Base-by-base conservation (phyloP, 495 filamentous ascomycete species). In the Xylaria cubensis region DNA sequence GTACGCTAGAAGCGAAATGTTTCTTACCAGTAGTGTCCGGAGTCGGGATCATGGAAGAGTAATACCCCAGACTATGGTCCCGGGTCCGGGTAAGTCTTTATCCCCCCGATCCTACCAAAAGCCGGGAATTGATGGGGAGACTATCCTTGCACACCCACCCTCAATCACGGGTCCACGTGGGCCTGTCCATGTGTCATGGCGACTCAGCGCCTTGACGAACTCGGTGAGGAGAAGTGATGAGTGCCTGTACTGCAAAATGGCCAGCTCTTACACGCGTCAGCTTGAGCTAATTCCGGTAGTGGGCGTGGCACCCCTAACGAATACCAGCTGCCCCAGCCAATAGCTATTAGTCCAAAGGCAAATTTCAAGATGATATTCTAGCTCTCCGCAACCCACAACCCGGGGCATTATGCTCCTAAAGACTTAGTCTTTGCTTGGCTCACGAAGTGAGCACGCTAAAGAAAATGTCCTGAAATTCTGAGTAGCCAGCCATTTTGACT, bases 81-180 rank as follows among this genome's bases (percentile, higher is more conserved):
- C n/a, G 26, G 13, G 5, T 17, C 65, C 50, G 65, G 32, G 32
- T 67, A 67, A 67, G 65, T 67, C 19, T 67, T 67, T 67, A 67
- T 67, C 65, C 36, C 29, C 50, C 19, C 34, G 2, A 41, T 50
- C 34, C 34, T 36, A 46, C 64, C 46, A 17, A 21, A 3, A 67
- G 8, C 64, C 64, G 44, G 64, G 29, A 32, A n/a, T 24, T 41
- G 21, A 29, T 67, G 36, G n/a, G n/a, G 21, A 1, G 34, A 4
- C 0, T 21, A 67, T 67, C 46, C 64, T 67, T 67, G 64, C 64
- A 67, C 10, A 39, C 19, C 41, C 64, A 51, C 46, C 64, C 13
- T 66, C 41, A 42, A 42, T 42, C 39, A 50, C 15, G 46, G 42
- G 17, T 24, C 42, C 44, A 66, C 46, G 64, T 66, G 44, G 29